Evolutionary conservation across 345 rosid species (phyloP).

Genomic region (Salix udensis): DNA sequence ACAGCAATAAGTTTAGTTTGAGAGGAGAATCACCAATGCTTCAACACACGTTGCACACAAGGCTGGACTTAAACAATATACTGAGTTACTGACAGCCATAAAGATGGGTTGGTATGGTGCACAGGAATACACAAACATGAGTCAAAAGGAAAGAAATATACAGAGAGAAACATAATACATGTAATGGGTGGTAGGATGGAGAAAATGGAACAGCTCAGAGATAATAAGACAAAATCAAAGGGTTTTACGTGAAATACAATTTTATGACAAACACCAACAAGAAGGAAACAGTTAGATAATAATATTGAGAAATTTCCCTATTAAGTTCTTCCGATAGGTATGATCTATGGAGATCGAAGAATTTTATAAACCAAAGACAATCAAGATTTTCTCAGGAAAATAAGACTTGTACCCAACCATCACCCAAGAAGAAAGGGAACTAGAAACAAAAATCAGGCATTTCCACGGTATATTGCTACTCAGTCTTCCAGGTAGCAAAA

Average conservation of each 20-base stretch:
- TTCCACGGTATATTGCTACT: neutral
- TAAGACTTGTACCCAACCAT: neutral
- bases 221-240: neutral
- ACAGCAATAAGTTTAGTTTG: neutral
- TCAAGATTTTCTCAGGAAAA: neutral
- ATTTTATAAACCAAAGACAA: too few relatives aligned
- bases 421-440: neutral
- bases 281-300: neutral
- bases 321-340: neutral
- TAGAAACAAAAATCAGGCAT: neutral
- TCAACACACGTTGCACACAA: neutral
- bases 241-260: neutral
- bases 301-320: too few relatives aligned
- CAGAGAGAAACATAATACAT: neutral
- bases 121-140: neutral
- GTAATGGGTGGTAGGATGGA: neutral
- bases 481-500: neutral
- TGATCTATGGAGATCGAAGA: neutral
- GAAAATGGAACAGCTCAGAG: neutral
- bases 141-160: neutral
- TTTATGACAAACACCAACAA: neutral
- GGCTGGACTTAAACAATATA: neutral
- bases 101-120: neutral
- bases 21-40: neutral
- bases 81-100: neutral